These are phyloP conservation scores for Hyphodiscus hymeniophilus DNA, from an alignment of 495 filamentous ascomycete species.

Conservation along the genomic window DNA sequence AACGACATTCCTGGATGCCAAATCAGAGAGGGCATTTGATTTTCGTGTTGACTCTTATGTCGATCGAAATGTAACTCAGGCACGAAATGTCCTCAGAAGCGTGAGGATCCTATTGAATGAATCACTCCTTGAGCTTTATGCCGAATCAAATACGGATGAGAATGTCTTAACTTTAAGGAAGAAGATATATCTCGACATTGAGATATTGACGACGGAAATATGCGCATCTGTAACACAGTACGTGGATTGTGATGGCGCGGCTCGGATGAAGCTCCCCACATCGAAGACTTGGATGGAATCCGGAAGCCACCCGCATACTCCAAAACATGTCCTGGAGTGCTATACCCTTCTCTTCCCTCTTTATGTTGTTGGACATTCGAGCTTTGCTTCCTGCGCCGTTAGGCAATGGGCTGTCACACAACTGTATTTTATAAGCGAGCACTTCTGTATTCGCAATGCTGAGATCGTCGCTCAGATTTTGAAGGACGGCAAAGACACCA, in stretches of 20 bases:
- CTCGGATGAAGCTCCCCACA: slow-evolving; percentile 3
- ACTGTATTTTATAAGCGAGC: slow-evolving; percentile 19
- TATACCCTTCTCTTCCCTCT: slow-evolving; percentile 27
- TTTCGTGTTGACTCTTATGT: slow-evolving; percentile 21
- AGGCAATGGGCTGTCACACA: slow-evolving; percentile 24
- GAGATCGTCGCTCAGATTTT: slow-evolving; percentile 21
- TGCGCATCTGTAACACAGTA: slow-evolving; percentile 26
- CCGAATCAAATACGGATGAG: not conserved
- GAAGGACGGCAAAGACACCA: slow-evolving; percentile 3
- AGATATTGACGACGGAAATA: slow-evolving; percentile 21
- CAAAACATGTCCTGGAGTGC: slow-evolving; percentile 16
- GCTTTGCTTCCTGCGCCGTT: slow-evolving; percentile 4
- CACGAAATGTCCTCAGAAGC: slow-evolving; percentile 24
- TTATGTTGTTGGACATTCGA: slow-evolving; percentile 21
- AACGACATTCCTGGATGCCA: not conserved
- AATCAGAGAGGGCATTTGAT: slow-evolving; percentile 14
- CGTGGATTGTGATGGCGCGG: slow-evolving; percentile 9
- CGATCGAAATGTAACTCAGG: slow-evolving; percentile 19
- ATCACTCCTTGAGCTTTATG: not conserved
- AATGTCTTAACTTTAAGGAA: not conserved
- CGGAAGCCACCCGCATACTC: slow-evolving; percentile 3
- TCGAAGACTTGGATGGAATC: not conserved
- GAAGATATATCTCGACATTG: slow-evolving; percentile 9
- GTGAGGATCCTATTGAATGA: slow-evolving; percentile 28
- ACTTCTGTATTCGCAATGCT: slow-evolving; percentile 25